Percentiles rank a stretch among this genome's conserved stretches.
Evolutionary conservation across 1,284 basidiomycete genomes (phyloP).

Genomic region (Cryptococcus depauperatus): DNA sequence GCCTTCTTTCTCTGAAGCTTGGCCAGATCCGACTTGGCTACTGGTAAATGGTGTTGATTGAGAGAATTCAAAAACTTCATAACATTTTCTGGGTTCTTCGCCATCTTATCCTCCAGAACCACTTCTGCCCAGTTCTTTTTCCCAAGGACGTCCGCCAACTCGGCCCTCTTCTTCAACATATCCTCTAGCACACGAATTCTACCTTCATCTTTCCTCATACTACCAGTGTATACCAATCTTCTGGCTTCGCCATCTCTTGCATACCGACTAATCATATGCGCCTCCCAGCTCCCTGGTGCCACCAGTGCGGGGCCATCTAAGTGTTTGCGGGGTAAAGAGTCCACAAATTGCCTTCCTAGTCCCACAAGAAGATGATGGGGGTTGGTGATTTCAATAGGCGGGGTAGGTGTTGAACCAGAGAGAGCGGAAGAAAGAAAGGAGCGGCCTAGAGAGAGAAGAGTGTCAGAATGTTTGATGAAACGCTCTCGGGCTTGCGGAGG

Average conservation of each 20-base stretch:
- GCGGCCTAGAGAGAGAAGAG: constrained; percentile 80
- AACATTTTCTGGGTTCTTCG: constrained; percentile 83
- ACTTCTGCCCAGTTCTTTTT: constrained; percentile 74
- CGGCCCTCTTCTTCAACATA: constrained; percentile 64
- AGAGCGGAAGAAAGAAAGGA: constrained; percentile 64
- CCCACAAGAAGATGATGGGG: constrained; percentile 35
- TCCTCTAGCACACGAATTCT: constrained; percentile 57
- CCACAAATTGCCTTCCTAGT: constrained; percentile 37
- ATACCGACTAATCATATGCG: constrained; percentile 83
- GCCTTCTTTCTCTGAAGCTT: constrained; percentile 67
- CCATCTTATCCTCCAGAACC: constrained; percentile 87
- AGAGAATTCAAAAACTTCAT: constrained; percentile 70
- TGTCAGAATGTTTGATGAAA: constrained; percentile 89
- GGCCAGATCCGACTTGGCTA: constrained; percentile 63
- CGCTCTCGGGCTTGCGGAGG: constrained; percentile 49
- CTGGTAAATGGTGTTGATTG: constrained; percentile 64
- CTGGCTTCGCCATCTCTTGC: constrained; percentile 74
- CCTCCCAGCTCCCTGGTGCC: constrained; percentile 65
- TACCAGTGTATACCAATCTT: constrained; percentile 66
- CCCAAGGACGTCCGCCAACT: constrained; percentile 73
- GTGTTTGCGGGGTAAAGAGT: constrained; percentile 49
- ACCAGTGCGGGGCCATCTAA: constrained; percentile 7
- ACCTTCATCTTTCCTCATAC: constrained; percentile 50
- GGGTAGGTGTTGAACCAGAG: constrained; percentile 21
- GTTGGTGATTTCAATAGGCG: constrained; percentile 38